A percentile compares a stretch with the other conserved stretches of the same genome.
Evolutionary conservation across 768 basidiomycete genomes (phyloP).

Genomic region (Hygrophorus pudorinus): DNA sequence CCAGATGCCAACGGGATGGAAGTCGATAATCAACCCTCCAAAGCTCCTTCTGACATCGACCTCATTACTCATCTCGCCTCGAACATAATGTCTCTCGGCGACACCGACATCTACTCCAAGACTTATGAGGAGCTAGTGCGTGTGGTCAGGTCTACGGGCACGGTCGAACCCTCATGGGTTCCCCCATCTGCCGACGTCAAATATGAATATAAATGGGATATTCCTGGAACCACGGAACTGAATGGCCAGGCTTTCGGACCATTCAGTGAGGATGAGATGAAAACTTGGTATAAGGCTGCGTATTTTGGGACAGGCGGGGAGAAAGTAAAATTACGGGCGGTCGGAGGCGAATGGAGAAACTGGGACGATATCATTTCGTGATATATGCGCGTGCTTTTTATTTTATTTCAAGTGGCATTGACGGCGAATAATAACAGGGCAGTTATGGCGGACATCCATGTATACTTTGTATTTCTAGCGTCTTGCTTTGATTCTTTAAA

Average conservation of each 20-base stretch:
- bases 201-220: conserved; percentile 79
- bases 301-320: conserved; percentile 77
- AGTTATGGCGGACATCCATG: too few species aligned
- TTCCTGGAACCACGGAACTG: conserved; percentile 32
- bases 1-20: conserved; percentile 30
- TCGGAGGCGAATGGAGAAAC: conserved; percentile 61
- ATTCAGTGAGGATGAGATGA: conserved; percentile 71
- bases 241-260: conserved; percentile 63
- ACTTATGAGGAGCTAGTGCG: conserved; percentile 82
- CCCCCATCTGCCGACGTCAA: conserved; percentile 68
- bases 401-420: neutral
- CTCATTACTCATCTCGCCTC: conserved; percentile 74
- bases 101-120: conserved; percentile 77
- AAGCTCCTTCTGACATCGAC: conserved; percentile 52
- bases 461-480: conserved; percentile 9
- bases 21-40: conserved; percentile 33
- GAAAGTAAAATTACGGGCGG: conserved; percentile 61
- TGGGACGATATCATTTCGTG: conserved; percentile 53
- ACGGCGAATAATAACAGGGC: too few species aligned
- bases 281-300: conserved; percentile 65
- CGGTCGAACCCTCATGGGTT: conserved; percentile 57
- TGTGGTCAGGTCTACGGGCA: conserved; percentile 59
- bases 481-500: conserved; percentile 2
- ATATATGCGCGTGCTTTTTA: too few species aligned
- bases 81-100: conserved; percentile 79